phyloP scores from a whole-genome alignment of 176 grass and related monocot genomes.

The Paspalum vaginatum region DNA sequence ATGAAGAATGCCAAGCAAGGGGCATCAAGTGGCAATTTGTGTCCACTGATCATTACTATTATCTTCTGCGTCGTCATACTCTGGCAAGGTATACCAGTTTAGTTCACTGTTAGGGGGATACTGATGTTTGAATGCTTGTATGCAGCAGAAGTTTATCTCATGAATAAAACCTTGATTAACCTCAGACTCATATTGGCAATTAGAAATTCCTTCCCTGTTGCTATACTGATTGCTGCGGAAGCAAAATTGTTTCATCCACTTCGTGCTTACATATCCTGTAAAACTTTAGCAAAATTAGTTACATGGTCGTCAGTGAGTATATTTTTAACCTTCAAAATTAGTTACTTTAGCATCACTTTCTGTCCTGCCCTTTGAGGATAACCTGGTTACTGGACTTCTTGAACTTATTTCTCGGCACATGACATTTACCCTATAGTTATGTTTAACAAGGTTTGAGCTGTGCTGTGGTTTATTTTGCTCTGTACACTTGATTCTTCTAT shows the following conservation, averaged over 20 bases:
- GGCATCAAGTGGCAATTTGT: constrained; percentile 55
- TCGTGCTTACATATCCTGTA: not conserved
- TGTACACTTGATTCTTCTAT: not conserved
- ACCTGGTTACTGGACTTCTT: not conserved
- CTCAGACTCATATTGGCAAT: not conserved
- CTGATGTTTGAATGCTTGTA: not conserved
- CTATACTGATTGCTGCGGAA: not conserved
- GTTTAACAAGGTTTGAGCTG: not conserved
- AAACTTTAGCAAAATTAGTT: constrained; percentile 5
- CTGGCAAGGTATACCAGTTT: constrained; percentile 87
- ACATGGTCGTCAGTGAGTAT: not conserved
- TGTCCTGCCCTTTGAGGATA: not conserved
- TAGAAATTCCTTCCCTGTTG: not conserved
- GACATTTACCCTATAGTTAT: not conserved
- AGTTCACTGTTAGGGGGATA: not conserved
- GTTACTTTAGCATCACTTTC: too few relatives aligned
- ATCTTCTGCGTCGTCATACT: constrained; percentile 94
- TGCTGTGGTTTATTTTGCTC: not conserved
- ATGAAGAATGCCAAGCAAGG: constrained; percentile 78
- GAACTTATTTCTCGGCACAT: not conserved
- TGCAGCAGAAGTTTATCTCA: not conserved
- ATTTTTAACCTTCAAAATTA: not conserved
- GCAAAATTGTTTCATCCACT: not conserved
- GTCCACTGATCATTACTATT: constrained; percentile 76
- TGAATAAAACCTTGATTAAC: constrained; percentile 19